Evolutionary conservation across 164 flowering plant species (phyloP).

Genomic region (Paratinospora sagittata): DNA sequence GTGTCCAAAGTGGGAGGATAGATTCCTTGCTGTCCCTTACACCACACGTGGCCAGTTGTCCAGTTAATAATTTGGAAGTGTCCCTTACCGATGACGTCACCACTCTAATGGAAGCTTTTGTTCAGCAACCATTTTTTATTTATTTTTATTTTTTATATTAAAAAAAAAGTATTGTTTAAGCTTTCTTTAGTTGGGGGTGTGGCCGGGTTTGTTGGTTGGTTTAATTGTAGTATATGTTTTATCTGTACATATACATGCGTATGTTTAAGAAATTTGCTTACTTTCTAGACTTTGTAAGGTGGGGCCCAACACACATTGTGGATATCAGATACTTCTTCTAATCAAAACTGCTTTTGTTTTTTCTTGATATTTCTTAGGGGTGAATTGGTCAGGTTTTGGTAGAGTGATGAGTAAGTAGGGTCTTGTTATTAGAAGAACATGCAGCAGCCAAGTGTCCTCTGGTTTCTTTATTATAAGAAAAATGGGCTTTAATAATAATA

Average conservation of each 20-base stretch:
- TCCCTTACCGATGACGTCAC: background rate
- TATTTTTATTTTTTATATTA: background rate
- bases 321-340: background rate
- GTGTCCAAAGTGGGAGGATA: slow-evolving; percentile 1
- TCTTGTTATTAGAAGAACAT: too few species aligned
- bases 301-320: background rate
- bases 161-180: background rate
- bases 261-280: background rate
- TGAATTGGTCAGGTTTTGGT: slow-evolving; percentile 2
- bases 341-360: background rate
- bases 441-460: too few species aligned
- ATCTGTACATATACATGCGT: background rate
- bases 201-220: background rate
- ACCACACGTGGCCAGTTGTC: slow-evolving; percentile 4
- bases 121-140: too few species aligned
- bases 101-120: background rate
- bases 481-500: too few species aligned
- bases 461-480: too few species aligned
- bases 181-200: background rate
- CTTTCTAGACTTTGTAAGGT: background rate
- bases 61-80: background rate
- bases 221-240: background rate
- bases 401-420: background rate
- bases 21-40: background rate
- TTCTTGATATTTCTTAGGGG: background rate